A percentile compares a stretch with the other conserved stretches of the same genome.
These are phyloP conservation scores for Suhomyces canberraensis DNA, from an alignment of 805 yeast species.

Conservation along the genomic window DNA sequence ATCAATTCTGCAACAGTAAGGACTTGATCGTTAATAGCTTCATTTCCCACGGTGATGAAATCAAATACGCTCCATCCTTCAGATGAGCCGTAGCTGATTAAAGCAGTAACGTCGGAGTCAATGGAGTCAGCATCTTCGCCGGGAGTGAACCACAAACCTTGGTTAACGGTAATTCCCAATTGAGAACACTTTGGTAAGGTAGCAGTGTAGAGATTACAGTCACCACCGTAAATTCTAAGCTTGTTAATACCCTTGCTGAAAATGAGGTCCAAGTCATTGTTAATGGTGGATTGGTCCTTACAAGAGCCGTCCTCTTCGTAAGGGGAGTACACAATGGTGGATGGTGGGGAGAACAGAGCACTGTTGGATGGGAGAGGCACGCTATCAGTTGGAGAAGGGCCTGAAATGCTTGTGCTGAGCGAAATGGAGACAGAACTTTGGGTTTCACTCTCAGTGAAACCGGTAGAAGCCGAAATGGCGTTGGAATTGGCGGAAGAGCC, in stretches of 20 bases:
- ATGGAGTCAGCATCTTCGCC: slow-evolving; percentile 65
- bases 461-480: slow-evolving; percentile 1
- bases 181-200: slow-evolving; percentile 57
- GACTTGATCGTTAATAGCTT: slow-evolving; percentile 69
- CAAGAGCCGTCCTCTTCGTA: slow-evolving; percentile 68
- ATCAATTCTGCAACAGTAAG: slow-evolving; percentile 61
- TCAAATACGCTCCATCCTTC: slow-evolving; percentile 73
- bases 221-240: slow-evolving; percentile 82
- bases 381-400: slow-evolving; percentile 10
- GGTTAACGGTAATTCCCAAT: slow-evolving; percentile 71
- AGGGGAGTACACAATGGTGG: slow-evolving; percentile 73
- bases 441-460: slow-evolving; percentile 12
- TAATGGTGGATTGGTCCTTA: slow-evolving; percentile 54
- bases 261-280: slow-evolving; percentile 57
- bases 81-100: slow-evolving; percentile 48
- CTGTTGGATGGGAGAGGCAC: no score
- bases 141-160: slow-evolving; percentile 77
- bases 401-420: slow-evolving; percentile 10
- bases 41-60: slow-evolving; percentile 81
- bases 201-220: slow-evolving; percentile 67
- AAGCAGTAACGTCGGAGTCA: slow-evolving; percentile 51
- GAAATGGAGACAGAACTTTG: slow-evolving; percentile 10
- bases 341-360: slow-evolving; percentile 42
- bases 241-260: slow-evolving; percentile 57
- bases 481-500: no score